phyloP scores from a whole-genome alignment of 208 protist species.

The Tritrichomonas musculus region DNA sequence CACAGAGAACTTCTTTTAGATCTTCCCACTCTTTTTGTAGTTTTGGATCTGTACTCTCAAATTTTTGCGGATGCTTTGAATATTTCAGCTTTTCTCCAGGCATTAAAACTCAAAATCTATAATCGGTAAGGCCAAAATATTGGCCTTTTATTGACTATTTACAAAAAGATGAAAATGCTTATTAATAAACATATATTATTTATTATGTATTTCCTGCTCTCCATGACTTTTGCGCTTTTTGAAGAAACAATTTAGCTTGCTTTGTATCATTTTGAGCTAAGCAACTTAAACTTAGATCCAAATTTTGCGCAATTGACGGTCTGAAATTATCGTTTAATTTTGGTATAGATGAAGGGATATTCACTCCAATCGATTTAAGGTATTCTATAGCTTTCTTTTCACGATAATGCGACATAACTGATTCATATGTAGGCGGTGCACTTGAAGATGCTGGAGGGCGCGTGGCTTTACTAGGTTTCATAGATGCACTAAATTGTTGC shows the following conservation, averaged over 20 bases:
- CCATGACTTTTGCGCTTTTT: neutral
- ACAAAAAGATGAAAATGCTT: too few species aligned
- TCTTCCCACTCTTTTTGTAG: slow-evolving; percentile 33
- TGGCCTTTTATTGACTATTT: too few species aligned
- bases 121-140: too few species aligned
- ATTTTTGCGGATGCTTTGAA: neutral
- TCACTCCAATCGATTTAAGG: neutral
- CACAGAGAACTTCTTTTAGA: neutral
- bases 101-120: too few species aligned
- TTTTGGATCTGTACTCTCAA: neutral
- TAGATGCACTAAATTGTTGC: neutral
- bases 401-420: neutral
- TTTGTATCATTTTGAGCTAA: neutral
- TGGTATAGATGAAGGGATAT: neutral
- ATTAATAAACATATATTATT: too few species aligned
- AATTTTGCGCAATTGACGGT: neutral
- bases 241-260: neutral
- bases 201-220: neutral
- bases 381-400: neutral
- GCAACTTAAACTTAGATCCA: neutral
- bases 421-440: neutral
- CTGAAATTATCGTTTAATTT: neutral
- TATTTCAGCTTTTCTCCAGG: neutral
- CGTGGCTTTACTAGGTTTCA: neutral
- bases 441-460: neutral